Evolutionary conservation across 768 basidiomycete genomes (phyloP), one percentile per base, ranked within the genome.

Genomic region (Lactifluus rugatus): DNA sequence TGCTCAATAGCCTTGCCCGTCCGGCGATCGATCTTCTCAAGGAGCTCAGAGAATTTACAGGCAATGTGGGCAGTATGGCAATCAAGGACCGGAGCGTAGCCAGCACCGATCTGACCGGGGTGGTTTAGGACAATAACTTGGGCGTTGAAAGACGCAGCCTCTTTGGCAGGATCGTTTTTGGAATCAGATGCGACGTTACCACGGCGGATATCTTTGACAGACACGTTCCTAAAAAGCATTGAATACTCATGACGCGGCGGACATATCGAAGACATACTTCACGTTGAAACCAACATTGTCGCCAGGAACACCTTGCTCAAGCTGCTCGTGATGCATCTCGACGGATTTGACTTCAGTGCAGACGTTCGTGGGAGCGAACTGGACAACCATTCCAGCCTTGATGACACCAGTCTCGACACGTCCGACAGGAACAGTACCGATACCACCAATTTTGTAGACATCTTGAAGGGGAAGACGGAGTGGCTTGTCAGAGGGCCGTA

Each of bases 381-480:
- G 84, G 74, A 96, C 96, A 68, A 99, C 80, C 95, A 98, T 99
- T 75, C 95, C 95, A 69, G 94, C 91, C 82, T 96, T 96, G 84
- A 99, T 97, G 76, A 92, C 72, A 87, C 96, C 96, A 71, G 96
- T 99, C 82, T 99, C 96, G 68, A 99, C 96, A 90, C 96, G 96
- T 74, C 96, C 96, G 78, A 99, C 96, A 74, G 96, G 96, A 70
- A 99, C 96, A 69, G 96, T 99, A 67, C 96, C 96, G 67, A 99
- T 99, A 92, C 96, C 96, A 78, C 96, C 96, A 70, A 99, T 99
- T 84, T 99, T 99, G 92, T 99, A 98, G 71, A 99, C 96, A 84
- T 99, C 96, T 85, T 99, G 95, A 74, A 96, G 93, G 69, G 95
- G 93, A 66, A 99, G 94, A 78, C 96, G 94, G 79, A 99, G 96